Conservation (phyloP, 371 early-diverging fungal genomes). For the Neoconidiobolus thromboides region DNA sequence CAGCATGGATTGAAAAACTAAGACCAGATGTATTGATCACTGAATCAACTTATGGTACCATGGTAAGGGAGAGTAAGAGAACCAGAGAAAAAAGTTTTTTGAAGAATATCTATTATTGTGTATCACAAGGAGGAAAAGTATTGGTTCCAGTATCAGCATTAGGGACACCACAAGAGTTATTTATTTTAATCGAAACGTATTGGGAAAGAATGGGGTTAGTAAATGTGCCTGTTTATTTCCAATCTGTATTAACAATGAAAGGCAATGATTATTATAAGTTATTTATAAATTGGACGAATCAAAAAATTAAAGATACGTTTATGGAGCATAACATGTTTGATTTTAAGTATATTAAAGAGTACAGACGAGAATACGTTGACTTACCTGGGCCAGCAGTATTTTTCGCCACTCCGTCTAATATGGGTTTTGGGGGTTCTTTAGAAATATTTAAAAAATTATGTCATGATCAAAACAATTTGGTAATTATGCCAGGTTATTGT, state of each 20-base stretch:
- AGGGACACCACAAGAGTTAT: constrained; percentile 92
- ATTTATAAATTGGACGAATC: constrained; percentile 91
- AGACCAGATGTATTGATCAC: constrained; percentile 84
- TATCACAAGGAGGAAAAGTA: constrained; percentile 76
- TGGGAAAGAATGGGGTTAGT: constrained; percentile 84
- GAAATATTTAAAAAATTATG: constrained; percentile 83
- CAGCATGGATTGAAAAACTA: constrained; percentile 83
- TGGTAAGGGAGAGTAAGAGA: constrained; percentile 82
- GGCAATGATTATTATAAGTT: constrained; percentile 88
- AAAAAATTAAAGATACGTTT: constrained; percentile 72
- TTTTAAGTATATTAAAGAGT: constrained; percentile 78
- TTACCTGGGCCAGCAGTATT: constrained; percentile 74
- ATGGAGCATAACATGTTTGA: constrained; percentile 82
- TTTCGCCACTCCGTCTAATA: constrained; percentile 93
- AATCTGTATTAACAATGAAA: constrained; percentile 80
- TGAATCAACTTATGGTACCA: constrained; percentile 91
- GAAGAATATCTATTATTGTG: constrained; percentile 74
- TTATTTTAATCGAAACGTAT: constrained; percentile 81
- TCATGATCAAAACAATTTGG: constrained; percentile 72
- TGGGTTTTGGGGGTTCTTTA: constrained; percentile 62
- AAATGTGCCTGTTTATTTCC: constrained; percentile 72
- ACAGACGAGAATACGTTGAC: constrained; percentile 46
- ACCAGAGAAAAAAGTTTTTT: constrained; percentile 84
- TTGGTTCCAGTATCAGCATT: constrained; percentile 92
- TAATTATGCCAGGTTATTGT: constrained; percentile 88